A percentile compares a stretch with the other conserved stretches of the same genome.
Conservation (phyloP, 257 asterid species). For the Petrea volubilis region DNA sequence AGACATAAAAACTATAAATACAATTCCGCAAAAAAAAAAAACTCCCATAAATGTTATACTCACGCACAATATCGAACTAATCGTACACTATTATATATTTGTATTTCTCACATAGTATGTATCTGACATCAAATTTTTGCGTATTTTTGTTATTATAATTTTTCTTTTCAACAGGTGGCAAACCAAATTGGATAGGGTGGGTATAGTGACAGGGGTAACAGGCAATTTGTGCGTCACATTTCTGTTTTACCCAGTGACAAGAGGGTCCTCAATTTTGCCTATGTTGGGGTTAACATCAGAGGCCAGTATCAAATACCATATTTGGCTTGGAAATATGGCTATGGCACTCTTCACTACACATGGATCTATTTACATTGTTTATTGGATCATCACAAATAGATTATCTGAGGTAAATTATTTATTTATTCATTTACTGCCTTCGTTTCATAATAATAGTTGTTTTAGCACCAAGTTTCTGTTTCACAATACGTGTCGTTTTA, state of each 20-base stretch:
- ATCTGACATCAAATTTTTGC: not conserved
- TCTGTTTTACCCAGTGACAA: constrained; percentile 81
- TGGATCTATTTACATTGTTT: constrained; percentile 63
- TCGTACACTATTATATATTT: too few relatives aligned
- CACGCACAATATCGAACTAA: too few relatives aligned
- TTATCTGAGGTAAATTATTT: constrained; percentile 69
- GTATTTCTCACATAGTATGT: not conserved
- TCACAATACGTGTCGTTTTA: too few relatives aligned
- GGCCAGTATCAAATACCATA: constrained; percentile 76
- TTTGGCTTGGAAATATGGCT: constrained; percentile 79
- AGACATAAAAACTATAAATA: too few relatives aligned
- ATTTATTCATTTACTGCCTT: not conserved
- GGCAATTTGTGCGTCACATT: constrained; percentile 85
- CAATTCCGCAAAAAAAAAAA: too few relatives aligned
- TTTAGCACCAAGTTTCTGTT: too few relatives aligned
- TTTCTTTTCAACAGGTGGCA: constrained; percentile 63
- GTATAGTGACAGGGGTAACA: constrained; percentile 69
- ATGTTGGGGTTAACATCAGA: constrained; percentile 84
- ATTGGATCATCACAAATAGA: constrained; percentile 74
- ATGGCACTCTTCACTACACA: constrained; percentile 78
- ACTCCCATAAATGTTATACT: not conserved
- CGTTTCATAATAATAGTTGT: too few relatives aligned
- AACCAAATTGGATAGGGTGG: constrained; percentile 82
- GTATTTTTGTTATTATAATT: not conserved
- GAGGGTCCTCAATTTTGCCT: constrained; percentile 83